Evolutionary conservation across 371 early-diverging fungal species (phyloP).

Genomic region (Mortierella sp.): DNA sequence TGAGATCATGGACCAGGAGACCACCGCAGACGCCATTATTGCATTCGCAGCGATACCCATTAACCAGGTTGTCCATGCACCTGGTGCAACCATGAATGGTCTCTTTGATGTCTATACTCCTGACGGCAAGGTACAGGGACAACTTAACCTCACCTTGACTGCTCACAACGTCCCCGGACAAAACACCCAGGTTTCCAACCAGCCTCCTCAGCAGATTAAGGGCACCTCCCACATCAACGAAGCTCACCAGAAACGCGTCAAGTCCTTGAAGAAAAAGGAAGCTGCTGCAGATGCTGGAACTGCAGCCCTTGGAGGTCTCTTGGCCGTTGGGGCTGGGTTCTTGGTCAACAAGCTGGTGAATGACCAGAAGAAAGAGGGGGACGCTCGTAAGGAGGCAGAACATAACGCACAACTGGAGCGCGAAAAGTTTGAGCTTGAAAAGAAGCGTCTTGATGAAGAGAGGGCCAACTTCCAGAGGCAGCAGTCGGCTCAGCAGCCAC

Average conservation of each 20-base stretch:
- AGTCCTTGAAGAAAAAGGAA: conserved; percentile 62
- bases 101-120: conserved; percentile 62
- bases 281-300: conserved; percentile 63
- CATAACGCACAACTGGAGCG: conserved; percentile 51
- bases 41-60: conserved; percentile 74
- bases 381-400: conserved; percentile 56
- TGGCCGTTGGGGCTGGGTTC: conserved; percentile 66
- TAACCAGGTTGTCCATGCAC: conserved; percentile 65
- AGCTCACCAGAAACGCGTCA: conserved; percentile 64
- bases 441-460: conserved; percentile 51
- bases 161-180: conserved; percentile 65
- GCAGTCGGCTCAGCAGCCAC: conserved; percentile 12
- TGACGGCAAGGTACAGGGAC: conserved; percentile 65
- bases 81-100: conserved; percentile 63
- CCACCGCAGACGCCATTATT: conserved; percentile 62
- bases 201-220: conserved; percentile 38
- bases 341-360: conserved; percentile 65
- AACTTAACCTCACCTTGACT: conserved; percentile 62
- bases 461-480: conserved; percentile 31
- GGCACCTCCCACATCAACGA: conserved; percentile 65
- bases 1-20: conserved; percentile 70
- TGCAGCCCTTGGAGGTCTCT: conserved; percentile 62
- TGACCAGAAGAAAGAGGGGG: conserved; percentile 58
- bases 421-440: conserved; percentile 55
- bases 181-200: conserved; percentile 30